Percentiles rank a stretch among this genome's conserved stretches.
phyloP scores from a whole-genome alignment of 1,284 basidiomycete genomes.

The Psilocybe mexicana region DNA sequence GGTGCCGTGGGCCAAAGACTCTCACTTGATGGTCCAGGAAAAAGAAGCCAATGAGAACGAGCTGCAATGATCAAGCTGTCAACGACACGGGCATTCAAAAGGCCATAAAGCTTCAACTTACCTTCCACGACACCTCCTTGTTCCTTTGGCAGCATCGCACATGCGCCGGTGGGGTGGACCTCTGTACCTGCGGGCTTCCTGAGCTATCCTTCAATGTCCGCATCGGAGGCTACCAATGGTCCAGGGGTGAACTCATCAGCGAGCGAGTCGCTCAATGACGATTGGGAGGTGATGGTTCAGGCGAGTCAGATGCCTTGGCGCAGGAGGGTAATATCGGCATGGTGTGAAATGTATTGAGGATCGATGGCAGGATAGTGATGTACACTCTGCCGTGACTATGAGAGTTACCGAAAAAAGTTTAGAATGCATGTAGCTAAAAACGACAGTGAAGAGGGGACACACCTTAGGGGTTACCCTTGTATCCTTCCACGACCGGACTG shows the following conservation, averaged over 20 bases:
- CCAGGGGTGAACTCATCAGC: constrained; percentile 44
- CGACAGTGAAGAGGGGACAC: not conserved
- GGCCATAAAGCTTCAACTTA: constrained; percentile 37
- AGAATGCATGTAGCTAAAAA: not conserved
- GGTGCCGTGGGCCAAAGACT: no score
- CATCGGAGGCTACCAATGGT: constrained; percentile 38
- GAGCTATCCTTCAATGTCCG: constrained; percentile 50
- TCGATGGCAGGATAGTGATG: constrained; percentile 44
- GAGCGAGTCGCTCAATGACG: constrained; percentile 39
- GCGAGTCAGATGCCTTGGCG: constrained; percentile 61
- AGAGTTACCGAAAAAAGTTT: not conserved
- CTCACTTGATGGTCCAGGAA: no score
- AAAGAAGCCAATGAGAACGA: no score
- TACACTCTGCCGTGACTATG: constrained; percentile 33
- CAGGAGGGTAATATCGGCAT: constrained; percentile 53
- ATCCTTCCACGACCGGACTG: constrained; percentile 56
- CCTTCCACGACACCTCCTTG: constrained; percentile 47
- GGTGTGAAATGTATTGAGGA: constrained; percentile 50
- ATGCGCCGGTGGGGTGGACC: constrained; percentile 50
- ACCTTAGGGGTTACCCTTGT: constrained; percentile 59
- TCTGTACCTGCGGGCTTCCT: constrained; percentile 35
- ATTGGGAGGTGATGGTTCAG: constrained; percentile 41
- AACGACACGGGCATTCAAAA: constrained; percentile 48
- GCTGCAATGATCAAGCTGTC: constrained; percentile 54
- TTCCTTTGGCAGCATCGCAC: constrained; percentile 42